phyloP scores from a whole-genome alignment of 768 basidiomycete genomes.

The Collybia sordida region DNA sequence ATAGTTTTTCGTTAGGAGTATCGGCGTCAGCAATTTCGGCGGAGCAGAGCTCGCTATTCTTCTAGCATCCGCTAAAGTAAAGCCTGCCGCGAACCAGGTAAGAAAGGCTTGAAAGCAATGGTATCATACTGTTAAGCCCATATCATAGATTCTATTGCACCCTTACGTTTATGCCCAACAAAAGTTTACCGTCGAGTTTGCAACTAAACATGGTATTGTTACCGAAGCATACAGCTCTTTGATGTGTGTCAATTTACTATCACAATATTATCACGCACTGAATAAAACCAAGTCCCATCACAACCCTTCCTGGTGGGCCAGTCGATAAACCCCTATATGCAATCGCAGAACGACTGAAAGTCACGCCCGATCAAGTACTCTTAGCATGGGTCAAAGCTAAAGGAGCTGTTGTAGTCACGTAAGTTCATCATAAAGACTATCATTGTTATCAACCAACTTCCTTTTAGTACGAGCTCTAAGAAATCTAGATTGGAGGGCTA shows the following conservation, averaged over 20 bases:
- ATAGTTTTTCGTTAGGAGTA: conserved; percentile 43
- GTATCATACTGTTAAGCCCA: not conserved
- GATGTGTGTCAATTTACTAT: conserved; percentile 37
- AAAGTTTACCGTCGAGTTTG: conserved; percentile 56
- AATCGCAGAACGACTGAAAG: conserved; percentile 51
- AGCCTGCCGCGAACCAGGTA: conserved; percentile 70
- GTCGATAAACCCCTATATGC: conserved; percentile 56
- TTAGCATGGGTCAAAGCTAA: conserved; percentile 74
- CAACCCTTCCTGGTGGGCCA: conserved; percentile 57
- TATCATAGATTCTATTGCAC: conserved; percentile 58
- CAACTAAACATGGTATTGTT: conserved; percentile 55
- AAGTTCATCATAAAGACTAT: conserved; percentile 3
- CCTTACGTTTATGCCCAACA: conserved; percentile 65
- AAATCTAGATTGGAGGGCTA: conserved; percentile 67
- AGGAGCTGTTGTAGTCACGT: conserved; percentile 67
- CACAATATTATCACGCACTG: not conserved
- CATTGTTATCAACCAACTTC: not conserved
- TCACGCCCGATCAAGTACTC: conserved; percentile 64
- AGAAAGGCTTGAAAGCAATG: conserved; percentile 3
- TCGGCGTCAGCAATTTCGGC: conserved; percentile 72
- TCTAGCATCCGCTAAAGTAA: conserved; percentile 57
- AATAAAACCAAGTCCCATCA: conserved; percentile 54
- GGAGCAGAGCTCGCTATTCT: conserved; percentile 53
- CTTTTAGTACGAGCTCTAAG: conserved; percentile 60
- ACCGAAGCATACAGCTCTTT: conserved; percentile 75